phyloP scores from a whole-genome alignment of 805 yeast genomes.

The Hanseniaspora nectarophila region DNA sequence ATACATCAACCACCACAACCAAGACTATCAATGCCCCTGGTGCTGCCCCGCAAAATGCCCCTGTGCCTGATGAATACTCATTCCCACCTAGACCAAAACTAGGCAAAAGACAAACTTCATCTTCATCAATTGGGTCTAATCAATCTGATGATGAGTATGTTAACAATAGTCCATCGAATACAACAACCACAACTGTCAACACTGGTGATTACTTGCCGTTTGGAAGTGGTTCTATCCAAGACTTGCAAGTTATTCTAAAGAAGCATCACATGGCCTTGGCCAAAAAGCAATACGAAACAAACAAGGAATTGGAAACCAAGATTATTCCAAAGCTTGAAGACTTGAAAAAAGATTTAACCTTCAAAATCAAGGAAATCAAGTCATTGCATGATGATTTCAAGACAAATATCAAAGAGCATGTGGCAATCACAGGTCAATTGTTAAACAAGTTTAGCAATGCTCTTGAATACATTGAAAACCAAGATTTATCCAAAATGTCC shows the following conservation, averaged over 20 bases:
- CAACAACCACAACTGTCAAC: constrained; percentile 11
- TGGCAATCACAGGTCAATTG: constrained; percentile 50
- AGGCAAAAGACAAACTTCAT: not conserved
- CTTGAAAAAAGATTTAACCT: constrained; percentile 53
- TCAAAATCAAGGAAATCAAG: constrained; percentile 72
- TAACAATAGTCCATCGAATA: constrained; percentile 2
- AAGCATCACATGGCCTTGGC: constrained; percentile 51
- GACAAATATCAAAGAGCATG: constrained; percentile 46
- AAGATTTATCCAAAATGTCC: constrained; percentile 25
- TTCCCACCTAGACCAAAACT: constrained; percentile 13
- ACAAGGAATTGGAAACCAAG: constrained; percentile 43
- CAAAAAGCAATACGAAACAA: constrained; percentile 40
- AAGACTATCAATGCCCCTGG: not conserved
- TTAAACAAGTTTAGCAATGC: constrained; percentile 38
- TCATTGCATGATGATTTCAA: constrained; percentile 54
- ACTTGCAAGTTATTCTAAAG: constrained; percentile 58
- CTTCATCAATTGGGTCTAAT: constrained; percentile 10
- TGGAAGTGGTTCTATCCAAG: constrained; percentile 68
- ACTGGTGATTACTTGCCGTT: constrained; percentile 47
- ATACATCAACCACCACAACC: constrained; percentile 11
- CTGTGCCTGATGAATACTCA: constrained; percentile 1
- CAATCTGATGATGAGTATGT: constrained; percentile 13
- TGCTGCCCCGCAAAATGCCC: not conserved
- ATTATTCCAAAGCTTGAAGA: constrained; percentile 49
- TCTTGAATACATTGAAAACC: constrained; percentile 33